Evolutionary conservation across 2,329 filamentous ascomycete species (phyloP), one percentile per base, ranked within the genome.

Genomic region (Albophoma yamanashiensis): DNA sequence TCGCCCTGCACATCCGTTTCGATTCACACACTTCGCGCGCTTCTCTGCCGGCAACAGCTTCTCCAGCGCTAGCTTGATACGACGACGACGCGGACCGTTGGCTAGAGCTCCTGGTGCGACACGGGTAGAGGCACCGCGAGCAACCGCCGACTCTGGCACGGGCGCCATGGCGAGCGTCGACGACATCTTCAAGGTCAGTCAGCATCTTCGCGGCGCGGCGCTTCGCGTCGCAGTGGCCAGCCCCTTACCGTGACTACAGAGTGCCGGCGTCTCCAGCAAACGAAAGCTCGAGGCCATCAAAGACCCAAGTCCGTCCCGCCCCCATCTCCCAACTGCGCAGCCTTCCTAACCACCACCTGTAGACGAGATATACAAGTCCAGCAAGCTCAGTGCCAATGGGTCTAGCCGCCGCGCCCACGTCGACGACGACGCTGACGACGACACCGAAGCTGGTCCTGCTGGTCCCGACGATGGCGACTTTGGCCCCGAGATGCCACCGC

Each of bases 341-440:
- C 25, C 43, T 6, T 22, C 12, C 40, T 47, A 47, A 47, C n/a
- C 22, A 20, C 14, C 27, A 36, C 55, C 59, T 1, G 25, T 43
- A 87, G 85, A 80, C 66, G 78, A 87, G 64, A 76, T 86, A 59
- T 87, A 88, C 75, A 89, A 88, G 70, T 80, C 83, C 6, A 81
- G 79, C 50, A 86, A 83, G 62, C 67, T 82, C 45, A 74, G 74
- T 59, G 67, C 75, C 58, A 79, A 79, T 61, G 75, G 74, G 64
- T 72, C 72, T 56, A 78, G 74, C 58, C 77, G 78, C 14, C 78
- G 78, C 62, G 71, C 76, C 38, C 76, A 70, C 27, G 77, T 83
- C 55, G 73, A 78, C 60, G 73, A 75, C 45, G 72, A 77, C 58
- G 22, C 73, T 39, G 70, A 75, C 45, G 72, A 76, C 61, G 73